Evolutionary conservation across 1,284 basidiomycete species (phyloP), one percentile per base, ranked within the genome.

Genomic region (Marasmius tenuissimus): DNA sequence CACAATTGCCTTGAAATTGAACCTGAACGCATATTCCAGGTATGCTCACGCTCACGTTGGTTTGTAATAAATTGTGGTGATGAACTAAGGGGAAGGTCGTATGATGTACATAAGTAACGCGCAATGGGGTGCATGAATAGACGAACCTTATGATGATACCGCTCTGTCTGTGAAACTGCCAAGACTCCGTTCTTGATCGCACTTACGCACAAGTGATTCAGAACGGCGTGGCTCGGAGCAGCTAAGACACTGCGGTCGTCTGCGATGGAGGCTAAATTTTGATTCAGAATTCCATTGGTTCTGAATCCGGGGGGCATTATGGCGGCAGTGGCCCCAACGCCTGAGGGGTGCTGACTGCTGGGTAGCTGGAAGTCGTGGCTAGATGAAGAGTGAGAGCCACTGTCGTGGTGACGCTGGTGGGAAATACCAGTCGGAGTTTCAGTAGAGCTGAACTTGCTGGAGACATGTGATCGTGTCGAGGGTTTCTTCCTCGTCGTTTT

Each of bases 121-220:
- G 14, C n/a, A 64, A 48, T 27, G 47, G 60, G 56, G 27, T 0
- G 56, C 8, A 54, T 57, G 58, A 63, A 47, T 45, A 62, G 56
- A 71, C 74, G 33, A 67, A 94, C 93, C 88, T 99, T 99, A 77
- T 94, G 88, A 76, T 89, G 83, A 80, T 98, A 99, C 71, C 97
- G 81, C 50, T 92, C 96, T 59, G 97, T 98, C 58, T 90, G 95
- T 14, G 92, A 96, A 1, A 98, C 95, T 40, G 96, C 96, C 50
- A 99, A 78, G 51, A 97, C 94, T 3, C 96, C 96, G 72, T 96
- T 94, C 74, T 91, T 86, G 70, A 99, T 99, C 64, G 96, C 94
- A 73, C 94, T 96, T 57, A 97, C 98, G 64, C 95, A 95, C 62
- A 99, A 77, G 75, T 99, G 97, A 68, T 98, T 95, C 66, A 99